phyloP scores from a whole-genome alignment of 768 basidiomycete species.

The Boletus tylopilopsis region DNA sequence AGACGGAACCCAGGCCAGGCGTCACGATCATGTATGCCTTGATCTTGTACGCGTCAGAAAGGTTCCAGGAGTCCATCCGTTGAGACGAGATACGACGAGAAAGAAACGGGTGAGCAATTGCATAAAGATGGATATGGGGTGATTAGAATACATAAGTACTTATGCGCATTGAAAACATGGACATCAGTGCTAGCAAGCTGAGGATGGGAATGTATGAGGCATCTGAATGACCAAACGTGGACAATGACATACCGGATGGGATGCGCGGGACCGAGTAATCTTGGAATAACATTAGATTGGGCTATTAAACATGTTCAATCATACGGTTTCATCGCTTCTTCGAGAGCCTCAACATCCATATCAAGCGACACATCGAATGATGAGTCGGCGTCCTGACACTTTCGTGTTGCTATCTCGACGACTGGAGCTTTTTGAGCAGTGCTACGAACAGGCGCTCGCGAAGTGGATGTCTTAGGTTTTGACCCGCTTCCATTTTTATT shows the following conservation, averaged over 20 bases:
- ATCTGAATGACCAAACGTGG: not conserved
- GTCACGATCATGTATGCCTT: no score
- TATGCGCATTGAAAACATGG: constrained; percentile 1
- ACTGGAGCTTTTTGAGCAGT: not conserved
- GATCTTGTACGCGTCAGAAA: no score
- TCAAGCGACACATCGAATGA: constrained; percentile 32
- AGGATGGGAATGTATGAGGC: not conserved
- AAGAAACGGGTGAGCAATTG: not conserved
- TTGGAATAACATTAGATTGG: not conserved
- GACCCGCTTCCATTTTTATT: not conserved
- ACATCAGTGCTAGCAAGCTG: not conserved
- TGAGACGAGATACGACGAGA: no score
- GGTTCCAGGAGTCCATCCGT: no score
- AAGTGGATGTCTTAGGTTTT: not conserved
- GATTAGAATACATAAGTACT: not conserved
- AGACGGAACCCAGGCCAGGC: no score
- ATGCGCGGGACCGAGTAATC: not conserved
- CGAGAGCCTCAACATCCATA: constrained; percentile 27
- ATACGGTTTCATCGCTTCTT: constrained; percentile 31
- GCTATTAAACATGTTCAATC: constrained; percentile 11
- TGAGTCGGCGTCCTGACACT: constrained; percentile 23
- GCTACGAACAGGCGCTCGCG: not conserved
- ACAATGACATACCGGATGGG: not conserved
- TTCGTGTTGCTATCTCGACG: not conserved
- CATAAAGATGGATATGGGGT: not conserved